Percentiles rank a stretch among this genome's conserved stretches.
phyloP scores from a whole-genome alignment of 2,329 filamentous ascomycete genomes.

The Fusarium paranaense region DNA sequence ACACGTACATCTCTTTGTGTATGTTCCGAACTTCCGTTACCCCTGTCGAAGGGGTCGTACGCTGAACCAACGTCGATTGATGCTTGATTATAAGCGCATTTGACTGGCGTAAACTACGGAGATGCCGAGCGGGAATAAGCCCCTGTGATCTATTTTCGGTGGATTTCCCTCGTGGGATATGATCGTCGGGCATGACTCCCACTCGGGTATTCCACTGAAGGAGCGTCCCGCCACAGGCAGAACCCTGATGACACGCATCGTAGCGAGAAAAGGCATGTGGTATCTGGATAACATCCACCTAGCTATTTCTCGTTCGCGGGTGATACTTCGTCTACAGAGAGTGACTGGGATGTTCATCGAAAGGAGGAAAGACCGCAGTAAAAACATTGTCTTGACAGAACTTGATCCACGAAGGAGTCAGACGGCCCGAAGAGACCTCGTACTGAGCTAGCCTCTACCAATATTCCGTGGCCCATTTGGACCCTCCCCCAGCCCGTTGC shows the following conservation, averaged over 20 bases:
- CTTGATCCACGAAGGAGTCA: not conserved
- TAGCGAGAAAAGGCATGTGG: not conserved
- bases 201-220: not conserved
- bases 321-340: not conserved
- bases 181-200: not conserved
- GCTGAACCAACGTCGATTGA: not conserved
- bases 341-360: not conserved
- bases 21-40: not conserved
- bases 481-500: constrained; percentile 48
- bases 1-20: not conserved
- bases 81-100: constrained; percentile 2
- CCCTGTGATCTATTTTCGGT: not conserved
- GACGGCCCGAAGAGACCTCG: not conserved
- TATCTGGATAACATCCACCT: not conserved
- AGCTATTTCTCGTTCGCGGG: too few relatives aligned
- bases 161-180: not conserved
- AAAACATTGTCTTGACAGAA: not conserved
- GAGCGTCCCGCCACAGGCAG: not conserved
- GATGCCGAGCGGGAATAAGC: not conserved
- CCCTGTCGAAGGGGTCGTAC: not conserved
- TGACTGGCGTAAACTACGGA: not conserved
- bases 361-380: not conserved
- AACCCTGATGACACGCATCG: not conserved
- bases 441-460: not conserved
- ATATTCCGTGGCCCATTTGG: constrained; percentile 20